phyloP scores from a whole-genome alignment of 495 filamentous ascomycete genomes.

The Cryomyces antarcticus region DNA sequence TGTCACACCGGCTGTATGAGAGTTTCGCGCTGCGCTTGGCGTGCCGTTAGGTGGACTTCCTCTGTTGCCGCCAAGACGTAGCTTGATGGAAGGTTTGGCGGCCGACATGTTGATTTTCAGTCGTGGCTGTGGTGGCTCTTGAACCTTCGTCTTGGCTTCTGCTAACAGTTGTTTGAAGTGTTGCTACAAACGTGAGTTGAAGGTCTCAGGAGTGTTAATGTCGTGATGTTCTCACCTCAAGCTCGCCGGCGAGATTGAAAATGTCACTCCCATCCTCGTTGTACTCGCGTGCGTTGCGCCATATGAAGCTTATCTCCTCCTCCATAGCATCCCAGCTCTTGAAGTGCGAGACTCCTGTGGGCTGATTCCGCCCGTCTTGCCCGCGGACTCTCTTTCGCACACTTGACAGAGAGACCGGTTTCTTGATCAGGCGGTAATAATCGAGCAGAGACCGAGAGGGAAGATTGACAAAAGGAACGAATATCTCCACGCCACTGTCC shows the following conservation, averaged over 20 bases:
- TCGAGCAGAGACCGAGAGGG: conserved; percentile 42
- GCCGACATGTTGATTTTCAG: conserved; percentile 50
- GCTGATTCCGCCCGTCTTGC: conserved; percentile 38
- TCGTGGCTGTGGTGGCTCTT: conserved; percentile 47
- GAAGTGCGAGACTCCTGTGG: conserved; percentile 47
- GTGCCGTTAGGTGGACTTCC: conserved; percentile 23
- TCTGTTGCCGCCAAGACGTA: conserved; percentile 25
- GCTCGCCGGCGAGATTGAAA: conserved; percentile 43
- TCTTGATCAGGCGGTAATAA: conserved; percentile 56
- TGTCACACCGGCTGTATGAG: conserved; percentile 21
- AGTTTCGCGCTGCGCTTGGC: conserved; percentile 15
- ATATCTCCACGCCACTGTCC: conserved; percentile 31
- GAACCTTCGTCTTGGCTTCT: conserved; percentile 38
- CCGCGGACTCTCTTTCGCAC: conserved; percentile 54
- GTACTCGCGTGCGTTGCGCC: conserved; percentile 62
- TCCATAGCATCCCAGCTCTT: conserved; percentile 66
- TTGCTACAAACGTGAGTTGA: conserved; percentile 20
- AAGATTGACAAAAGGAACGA: conserved; percentile 43
- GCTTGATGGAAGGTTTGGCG: conserved; percentile 10
- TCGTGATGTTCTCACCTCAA: conserved; percentile 37
- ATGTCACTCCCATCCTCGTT: conserved; percentile 80
- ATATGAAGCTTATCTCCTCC: conserved; percentile 54
- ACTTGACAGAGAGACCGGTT: conserved; percentile 49
- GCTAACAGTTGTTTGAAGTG: conserved; percentile 42
- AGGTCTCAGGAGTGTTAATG: background rate